These are phyloP conservation scores for Xerophyta viscosa DNA, from an alignment of 106 monocot genomes.

Conservation along the genomic window DNA sequence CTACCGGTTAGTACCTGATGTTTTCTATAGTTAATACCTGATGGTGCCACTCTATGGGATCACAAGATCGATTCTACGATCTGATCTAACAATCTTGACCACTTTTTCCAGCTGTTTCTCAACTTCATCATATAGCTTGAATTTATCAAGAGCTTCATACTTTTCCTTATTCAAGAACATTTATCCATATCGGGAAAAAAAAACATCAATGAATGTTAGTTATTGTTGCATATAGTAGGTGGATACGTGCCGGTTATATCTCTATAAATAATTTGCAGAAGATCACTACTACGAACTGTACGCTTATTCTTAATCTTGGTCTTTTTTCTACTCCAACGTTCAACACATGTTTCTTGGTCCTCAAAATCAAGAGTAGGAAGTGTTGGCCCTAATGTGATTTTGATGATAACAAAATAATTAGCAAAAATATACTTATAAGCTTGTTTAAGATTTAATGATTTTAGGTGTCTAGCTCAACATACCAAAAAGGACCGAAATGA, in stretches of 20 bases:
- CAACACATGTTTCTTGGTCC: constrained; percentile 1
- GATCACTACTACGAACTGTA: background rate
- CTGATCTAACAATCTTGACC: constrained; percentile 1
- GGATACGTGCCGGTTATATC: background rate
- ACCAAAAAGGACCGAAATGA: too few species aligned
- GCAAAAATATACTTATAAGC: too few species aligned
- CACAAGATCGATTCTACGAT: too few species aligned
- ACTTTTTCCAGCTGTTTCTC: constrained; percentile 2
- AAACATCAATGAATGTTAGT: constrained; percentile 9
- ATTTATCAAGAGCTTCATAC: background rate
- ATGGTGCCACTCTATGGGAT: too few species aligned
- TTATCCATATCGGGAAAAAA: background rate
- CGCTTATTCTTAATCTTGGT: constrained; percentile 1
- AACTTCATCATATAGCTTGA: background rate
- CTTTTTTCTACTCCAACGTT: too few species aligned
- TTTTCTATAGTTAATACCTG: too few species aligned
- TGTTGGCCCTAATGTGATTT: too few species aligned
- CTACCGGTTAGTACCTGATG: too few species aligned
- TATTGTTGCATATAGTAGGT: background rate
- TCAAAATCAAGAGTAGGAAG: background rate
- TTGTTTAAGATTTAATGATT: too few species aligned
- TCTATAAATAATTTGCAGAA: background rate
- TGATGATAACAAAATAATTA: too few species aligned
- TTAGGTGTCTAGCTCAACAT: too few species aligned
- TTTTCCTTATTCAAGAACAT: constrained; percentile 3